phyloP scores from a whole-genome alignment of 176 grass and related monocot genomes.

The Themeda triandra region DNA sequence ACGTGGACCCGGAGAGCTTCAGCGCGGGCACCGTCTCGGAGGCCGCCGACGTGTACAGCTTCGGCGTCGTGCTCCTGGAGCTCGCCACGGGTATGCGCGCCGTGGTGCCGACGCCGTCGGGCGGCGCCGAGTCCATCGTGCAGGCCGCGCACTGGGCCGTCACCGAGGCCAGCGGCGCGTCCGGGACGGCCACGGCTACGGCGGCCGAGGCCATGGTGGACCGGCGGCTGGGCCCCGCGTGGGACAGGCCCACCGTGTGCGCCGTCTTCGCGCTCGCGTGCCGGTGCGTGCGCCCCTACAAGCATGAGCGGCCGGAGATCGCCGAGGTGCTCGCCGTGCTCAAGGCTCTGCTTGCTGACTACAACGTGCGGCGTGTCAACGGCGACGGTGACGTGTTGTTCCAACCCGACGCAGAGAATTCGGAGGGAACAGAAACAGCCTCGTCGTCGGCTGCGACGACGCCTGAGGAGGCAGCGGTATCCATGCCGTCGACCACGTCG shows the following conservation, averaged over 20 bases:
- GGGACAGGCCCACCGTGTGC: slow-evolving; percentile 49
- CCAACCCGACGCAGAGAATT: background rate
- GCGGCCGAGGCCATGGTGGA: slow-evolving; percentile 47
- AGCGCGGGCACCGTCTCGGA: slow-evolving; percentile 48
- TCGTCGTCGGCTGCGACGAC: background rate
- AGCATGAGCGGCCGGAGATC: slow-evolving; percentile 56
- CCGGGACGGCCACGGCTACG: background rate
- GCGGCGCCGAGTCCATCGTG: slow-evolving; percentile 59
- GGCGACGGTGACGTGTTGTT: background rate
- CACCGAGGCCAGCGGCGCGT: background rate
- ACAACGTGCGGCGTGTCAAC: slow-evolving; percentile 16
- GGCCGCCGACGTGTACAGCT: slow-evolving; percentile 10
- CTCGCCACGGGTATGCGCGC: slow-evolving; percentile 38
- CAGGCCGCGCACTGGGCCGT: slow-evolving; percentile 40
- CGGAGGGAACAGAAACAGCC: background rate
- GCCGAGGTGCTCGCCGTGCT: slow-evolving; percentile 51
- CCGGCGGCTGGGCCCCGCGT: slow-evolving; percentile 31
- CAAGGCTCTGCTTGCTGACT: slow-evolving; percentile 32
- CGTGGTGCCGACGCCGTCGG: slow-evolving; percentile 58
- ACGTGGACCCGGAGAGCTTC: slow-evolving; percentile 80
- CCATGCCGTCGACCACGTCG: background rate
- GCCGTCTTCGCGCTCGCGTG: slow-evolving; percentile 55
- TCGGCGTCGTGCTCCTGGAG: no score
- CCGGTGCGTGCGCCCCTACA: slow-evolving; percentile 60
- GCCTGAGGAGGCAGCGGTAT: background rate